Conservation (phyloP, 148 eudicot species). For the Vaccinium darrowii region DNA sequence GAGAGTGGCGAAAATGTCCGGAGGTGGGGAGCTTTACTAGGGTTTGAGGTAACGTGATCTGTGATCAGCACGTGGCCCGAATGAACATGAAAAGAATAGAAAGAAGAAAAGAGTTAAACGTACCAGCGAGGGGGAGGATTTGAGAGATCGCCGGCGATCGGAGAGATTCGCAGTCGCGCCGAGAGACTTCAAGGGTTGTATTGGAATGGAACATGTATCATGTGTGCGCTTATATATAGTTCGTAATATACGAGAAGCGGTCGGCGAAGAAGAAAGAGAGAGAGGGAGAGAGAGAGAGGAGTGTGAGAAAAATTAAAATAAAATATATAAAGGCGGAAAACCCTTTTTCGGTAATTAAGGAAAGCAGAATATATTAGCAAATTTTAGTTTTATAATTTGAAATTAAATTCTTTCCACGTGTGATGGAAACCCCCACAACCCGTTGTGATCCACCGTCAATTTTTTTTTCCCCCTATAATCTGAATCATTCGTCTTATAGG, state of each 20-base stretch:
- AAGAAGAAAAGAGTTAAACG: slow-evolving; percentile 4
- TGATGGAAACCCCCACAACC: too few relatives aligned
- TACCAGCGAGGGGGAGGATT: slow-evolving; percentile 9
- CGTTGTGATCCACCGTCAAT: too few relatives aligned
- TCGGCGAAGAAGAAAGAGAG: slow-evolving; percentile 14
- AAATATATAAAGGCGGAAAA: neutral
- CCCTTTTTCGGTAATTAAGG: neutral
- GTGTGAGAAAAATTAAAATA: neutral
- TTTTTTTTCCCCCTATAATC: too few relatives aligned
- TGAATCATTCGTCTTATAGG: too few relatives aligned
- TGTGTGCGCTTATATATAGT: neutral
- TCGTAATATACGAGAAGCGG: slow-evolving; percentile 7
- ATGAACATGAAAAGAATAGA: neutral
- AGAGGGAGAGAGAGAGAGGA: neutral
- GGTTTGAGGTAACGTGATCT: slow-evolving; percentile 36
- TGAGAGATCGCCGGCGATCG: slow-evolving; percentile 19
- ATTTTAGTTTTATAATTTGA: too few relatives aligned
- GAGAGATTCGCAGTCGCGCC: slow-evolving; percentile 13
- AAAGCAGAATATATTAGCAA: neutral
- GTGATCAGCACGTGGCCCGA: slow-evolving; percentile 24
- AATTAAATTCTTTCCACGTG: too few relatives aligned
- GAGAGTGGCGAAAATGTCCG: neutral
- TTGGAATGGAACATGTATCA: neutral
- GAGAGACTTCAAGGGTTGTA: neutral
- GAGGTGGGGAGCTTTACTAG: neutral